Evolutionary conservation across 768 basidiomycete species (phyloP).

Genomic region (Panus rudis): DNA sequence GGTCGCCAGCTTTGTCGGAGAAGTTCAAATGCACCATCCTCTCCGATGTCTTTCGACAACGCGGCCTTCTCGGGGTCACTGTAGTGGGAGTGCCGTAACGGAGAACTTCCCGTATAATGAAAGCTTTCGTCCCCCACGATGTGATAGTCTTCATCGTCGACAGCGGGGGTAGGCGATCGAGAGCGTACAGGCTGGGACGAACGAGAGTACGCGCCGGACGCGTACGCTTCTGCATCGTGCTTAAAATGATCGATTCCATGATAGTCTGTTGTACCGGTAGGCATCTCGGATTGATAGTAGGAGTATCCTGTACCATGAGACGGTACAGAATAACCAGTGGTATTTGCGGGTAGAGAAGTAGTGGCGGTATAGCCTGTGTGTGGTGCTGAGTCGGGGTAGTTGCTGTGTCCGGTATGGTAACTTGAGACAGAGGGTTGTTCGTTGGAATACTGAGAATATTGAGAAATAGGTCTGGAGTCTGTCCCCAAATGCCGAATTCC

Average conservation of each 20-base stretch:
- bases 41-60: conserved; percentile 3
- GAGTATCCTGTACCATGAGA: conserved; percentile 10
- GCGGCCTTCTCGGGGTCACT: conserved; percentile 14
- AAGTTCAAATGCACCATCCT: neutral
- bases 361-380: no score
- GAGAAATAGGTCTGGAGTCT: no score
- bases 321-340: conserved; percentile 1
- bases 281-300: conserved; percentile 7
- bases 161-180: conserved; percentile 69
- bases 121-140: conserved; percentile 49
- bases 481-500: no score
- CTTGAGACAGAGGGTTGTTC: no score
- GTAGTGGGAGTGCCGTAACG: neutral
- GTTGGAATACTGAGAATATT: no score
- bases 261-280: conserved; percentile 25
- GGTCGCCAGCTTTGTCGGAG: neutral
- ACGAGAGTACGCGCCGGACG: conserved; percentile 52
- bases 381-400: no score
- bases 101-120: conserved; percentile 30
- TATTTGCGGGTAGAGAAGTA: no score
- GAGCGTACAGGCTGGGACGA: conserved; percentile 51
- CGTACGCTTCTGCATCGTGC: conserved; percentile 61
- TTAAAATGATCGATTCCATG: conserved; percentile 49
- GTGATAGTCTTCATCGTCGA: conserved; percentile 66
- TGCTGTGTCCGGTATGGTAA: no score